Evolutionary conservation across 352 stramenopile genomes (phyloP), one percentile per base, ranked within the genome.

Genomic region (Globisporangium abappressorium): DNA sequence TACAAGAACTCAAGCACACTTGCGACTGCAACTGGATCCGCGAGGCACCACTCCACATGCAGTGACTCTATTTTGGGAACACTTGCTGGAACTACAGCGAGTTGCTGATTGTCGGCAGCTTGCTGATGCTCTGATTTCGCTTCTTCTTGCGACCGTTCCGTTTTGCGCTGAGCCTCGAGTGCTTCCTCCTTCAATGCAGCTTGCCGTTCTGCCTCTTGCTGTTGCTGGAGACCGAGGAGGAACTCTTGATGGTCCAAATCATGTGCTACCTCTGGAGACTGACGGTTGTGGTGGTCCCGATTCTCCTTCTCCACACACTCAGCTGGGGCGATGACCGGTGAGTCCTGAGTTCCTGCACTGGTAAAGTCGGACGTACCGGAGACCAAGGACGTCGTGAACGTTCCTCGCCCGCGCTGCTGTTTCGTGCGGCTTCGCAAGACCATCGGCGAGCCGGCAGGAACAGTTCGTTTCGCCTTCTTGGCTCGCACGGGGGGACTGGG

Each of bases 1-100:
- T 90, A 87, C 26, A 89, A 64, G 56, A 85, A 93, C 66, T 93
- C 84, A 14, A 93, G 64, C 1, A 74, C 51, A 2, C 73, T 74
- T n/a, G 84, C 85, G 0, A 87, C 53, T 1, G 78, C 80, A 43
- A 66, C 75, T n/a, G 82, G 57, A 24, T 69, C 75, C 1, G 78
- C 70, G 5, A 68, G 69, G 18, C 77, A 36, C 24, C 90, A 69
- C 66, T 86, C 69, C 6, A 91, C 75, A 24, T 86, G 77, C 62
- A 85, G 61, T 1, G 78, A 11, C 22, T 56, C 28, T 8, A 15
- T 38, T 18, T 20, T 41, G 26, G 26, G 43, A 18, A 0, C 33
- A 20, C 2, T 22, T 38, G 22, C 2, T 20, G 63, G 7, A 24
- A 30, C 30, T 47, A 58, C 7, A 67, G 33, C 28, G 24, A 24